phyloP scores from a whole-genome alignment of 176 grass and related monocot species.

The Pontederia paniculata region DNA sequence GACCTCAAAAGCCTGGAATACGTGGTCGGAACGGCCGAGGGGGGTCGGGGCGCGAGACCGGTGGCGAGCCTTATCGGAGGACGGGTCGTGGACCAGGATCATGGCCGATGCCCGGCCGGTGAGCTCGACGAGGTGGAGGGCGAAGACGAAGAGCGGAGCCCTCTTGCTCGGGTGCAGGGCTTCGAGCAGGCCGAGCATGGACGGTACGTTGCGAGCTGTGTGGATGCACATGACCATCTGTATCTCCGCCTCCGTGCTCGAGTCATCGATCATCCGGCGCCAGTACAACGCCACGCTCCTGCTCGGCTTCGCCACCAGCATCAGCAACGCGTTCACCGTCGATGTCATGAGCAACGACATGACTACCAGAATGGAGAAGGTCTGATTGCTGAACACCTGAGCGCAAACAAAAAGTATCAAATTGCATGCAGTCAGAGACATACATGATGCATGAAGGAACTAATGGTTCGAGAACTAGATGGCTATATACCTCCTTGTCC shows the following conservation, averaged over 20 bases:
- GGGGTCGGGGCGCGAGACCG: background rate
- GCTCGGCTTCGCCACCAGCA: background rate
- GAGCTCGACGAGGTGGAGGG: conserved; percentile 12
- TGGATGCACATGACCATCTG: background rate
- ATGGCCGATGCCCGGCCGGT: conserved; percentile 2
- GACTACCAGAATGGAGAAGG: background rate
- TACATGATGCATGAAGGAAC: too few species aligned
- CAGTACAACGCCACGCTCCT: background rate
- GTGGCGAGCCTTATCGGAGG: background rate
- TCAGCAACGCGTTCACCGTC: background rate
- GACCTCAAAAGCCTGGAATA: background rate
- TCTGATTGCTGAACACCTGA: conserved; percentile 5
- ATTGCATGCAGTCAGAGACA: background rate
- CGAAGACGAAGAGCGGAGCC: conserved; percentile 3
- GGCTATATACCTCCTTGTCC: background rate
- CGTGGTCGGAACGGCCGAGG: background rate
- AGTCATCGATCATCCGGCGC: background rate
- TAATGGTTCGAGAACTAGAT: background rate
- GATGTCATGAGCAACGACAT: conserved; percentile 3
- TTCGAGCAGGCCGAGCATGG: conserved; percentile 12
- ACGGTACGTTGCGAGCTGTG: background rate
- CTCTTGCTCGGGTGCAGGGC: background rate
- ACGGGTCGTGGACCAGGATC: background rate
- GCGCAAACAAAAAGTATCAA: background rate
- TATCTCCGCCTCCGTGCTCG: background rate